Percentiles rank a stretch among this genome's conserved stretches.
Conservation (phyloP, 2,329 filamentous ascomycete species). For the Fusarium virguliforme region DNA sequence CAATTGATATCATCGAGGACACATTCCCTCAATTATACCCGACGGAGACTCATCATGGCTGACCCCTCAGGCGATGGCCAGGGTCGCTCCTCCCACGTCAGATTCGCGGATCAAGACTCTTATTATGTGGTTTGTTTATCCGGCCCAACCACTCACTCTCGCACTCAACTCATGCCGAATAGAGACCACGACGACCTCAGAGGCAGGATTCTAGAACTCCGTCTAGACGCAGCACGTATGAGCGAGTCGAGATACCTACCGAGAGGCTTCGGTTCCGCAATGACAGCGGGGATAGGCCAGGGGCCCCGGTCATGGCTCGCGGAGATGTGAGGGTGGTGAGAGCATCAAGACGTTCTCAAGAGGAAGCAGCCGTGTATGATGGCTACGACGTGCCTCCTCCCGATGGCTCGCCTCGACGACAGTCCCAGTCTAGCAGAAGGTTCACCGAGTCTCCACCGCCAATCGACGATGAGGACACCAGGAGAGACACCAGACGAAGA, state of each 20-base stretch:
- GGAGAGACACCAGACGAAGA: neutral
- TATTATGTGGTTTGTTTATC: constrained; percentile 39
- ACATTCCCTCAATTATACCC: neutral
- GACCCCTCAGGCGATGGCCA: constrained; percentile 26
- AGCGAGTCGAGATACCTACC: constrained; percentile 9
- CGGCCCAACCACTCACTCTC: neutral
- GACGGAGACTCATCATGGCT: constrained; percentile 18
- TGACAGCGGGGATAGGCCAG: constrained; percentile 19
- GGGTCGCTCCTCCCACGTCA: constrained; percentile 35
- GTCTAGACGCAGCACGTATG: constrained; percentile 30
- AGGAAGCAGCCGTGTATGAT: constrained; percentile 10
- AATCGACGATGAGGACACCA: constrained; percentile 29
- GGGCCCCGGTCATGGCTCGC: neutral
- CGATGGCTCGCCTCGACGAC: neutral
- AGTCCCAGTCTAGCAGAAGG: constrained; percentile 10
- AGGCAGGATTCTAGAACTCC: constrained; percentile 20
- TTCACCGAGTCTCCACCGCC: constrained; percentile 41
- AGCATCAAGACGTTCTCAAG: constrained; percentile 11
- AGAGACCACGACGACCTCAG: constrained; percentile 27
- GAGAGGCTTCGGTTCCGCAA: constrained; percentile 17
- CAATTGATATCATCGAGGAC: neutral
- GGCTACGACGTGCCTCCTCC: constrained; percentile 14
- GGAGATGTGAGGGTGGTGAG: constrained; percentile 3
- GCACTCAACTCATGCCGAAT: constrained; percentile 17
- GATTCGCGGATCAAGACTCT: constrained; percentile 44